phyloP scores from a whole-genome alignment of 345 rosid genomes.

The Bruguiera sexangula region DNA sequence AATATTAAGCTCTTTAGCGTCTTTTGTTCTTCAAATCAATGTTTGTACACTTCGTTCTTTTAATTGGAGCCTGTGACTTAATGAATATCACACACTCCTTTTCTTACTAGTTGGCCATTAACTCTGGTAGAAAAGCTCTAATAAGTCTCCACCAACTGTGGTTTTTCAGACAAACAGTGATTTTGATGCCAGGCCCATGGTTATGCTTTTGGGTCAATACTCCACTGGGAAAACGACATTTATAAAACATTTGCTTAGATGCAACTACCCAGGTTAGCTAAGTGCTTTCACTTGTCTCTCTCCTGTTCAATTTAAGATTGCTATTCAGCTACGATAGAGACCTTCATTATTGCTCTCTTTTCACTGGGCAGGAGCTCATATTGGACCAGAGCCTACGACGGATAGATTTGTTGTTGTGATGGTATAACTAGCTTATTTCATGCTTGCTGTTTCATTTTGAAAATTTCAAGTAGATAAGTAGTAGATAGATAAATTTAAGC shows the following conservation, averaged over 20 bases:
- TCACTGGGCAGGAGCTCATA: conserved; percentile 29
- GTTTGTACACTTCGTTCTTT: background rate
- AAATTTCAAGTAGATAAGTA: background rate
- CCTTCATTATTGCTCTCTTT: conserved; percentile 8
- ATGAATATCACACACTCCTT: background rate
- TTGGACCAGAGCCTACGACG: conserved; percentile 35
- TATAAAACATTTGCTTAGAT: conserved; percentile 26
- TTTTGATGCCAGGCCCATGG: conserved; percentile 35
- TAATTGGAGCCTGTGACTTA: no score
- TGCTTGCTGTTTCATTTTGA: background rate
- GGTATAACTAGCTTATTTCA: conserved; percentile 14
- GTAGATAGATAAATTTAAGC: background rate
- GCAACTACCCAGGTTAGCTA: conserved; percentile 31
- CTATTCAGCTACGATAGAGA: background rate
- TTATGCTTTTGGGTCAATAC: conserved; percentile 34
- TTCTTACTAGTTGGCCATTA: background rate
- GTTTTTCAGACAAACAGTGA: conserved; percentile 28
- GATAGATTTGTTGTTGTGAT: conserved; percentile 34
- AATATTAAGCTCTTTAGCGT: background rate
- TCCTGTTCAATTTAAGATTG: background rate
- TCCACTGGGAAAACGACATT: conserved; percentile 31
- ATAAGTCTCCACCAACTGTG: background rate
- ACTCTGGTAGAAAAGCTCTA: background rate
- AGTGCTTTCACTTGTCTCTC: background rate
- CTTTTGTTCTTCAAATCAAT: background rate